phyloP scores from a whole-genome alignment of 768 basidiomycete species.

The Rhodosporidiobolus odoratus region DNA sequence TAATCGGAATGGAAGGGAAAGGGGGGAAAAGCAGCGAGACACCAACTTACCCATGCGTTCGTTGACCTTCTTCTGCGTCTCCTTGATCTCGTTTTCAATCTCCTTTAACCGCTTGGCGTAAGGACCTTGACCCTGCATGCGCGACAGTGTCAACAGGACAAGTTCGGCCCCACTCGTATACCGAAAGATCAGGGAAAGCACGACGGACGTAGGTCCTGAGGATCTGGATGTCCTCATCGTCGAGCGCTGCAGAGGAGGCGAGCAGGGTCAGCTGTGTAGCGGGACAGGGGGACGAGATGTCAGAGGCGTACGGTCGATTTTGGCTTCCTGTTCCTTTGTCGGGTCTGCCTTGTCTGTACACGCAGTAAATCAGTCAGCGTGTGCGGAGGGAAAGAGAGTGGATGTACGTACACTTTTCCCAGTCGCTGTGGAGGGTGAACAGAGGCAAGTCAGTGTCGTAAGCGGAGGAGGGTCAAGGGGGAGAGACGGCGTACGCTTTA shows the following conservation, averaged over 20 bases:
- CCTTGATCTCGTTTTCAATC: constrained; percentile 85
- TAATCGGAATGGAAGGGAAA: not conserved
- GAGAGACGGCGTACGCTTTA: constrained; percentile 67
- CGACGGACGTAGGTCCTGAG: constrained; percentile 84
- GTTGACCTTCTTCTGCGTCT: constrained; percentile 89
- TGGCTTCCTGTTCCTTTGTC: constrained; percentile 85
- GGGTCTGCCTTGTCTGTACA: constrained; percentile 70
- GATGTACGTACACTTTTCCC: constrained; percentile 82
- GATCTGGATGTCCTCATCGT: constrained; percentile 97
- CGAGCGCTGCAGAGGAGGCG: constrained; percentile 60
- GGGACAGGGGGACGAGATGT: too few species aligned
- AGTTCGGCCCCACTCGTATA: not conserved
- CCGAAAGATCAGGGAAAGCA: not conserved
- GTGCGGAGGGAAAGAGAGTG: not conserved
- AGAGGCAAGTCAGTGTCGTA: constrained; percentile 4
- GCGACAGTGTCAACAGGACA: not conserved
- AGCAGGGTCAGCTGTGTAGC: not conserved
- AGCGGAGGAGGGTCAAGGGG: not conserved
- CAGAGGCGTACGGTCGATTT: constrained; percentile 55
- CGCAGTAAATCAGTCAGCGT: not conserved
- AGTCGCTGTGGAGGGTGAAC: constrained; percentile 60
- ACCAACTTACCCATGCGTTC: constrained; percentile 77
- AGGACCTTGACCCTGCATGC: constrained; percentile 85
- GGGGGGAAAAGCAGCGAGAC: not conserved
- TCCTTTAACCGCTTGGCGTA: constrained; percentile 83